Evolutionary conservation across 352 stramenopile species (phyloP).

Genomic region (Pilasporangium apinafurcum): DNA sequence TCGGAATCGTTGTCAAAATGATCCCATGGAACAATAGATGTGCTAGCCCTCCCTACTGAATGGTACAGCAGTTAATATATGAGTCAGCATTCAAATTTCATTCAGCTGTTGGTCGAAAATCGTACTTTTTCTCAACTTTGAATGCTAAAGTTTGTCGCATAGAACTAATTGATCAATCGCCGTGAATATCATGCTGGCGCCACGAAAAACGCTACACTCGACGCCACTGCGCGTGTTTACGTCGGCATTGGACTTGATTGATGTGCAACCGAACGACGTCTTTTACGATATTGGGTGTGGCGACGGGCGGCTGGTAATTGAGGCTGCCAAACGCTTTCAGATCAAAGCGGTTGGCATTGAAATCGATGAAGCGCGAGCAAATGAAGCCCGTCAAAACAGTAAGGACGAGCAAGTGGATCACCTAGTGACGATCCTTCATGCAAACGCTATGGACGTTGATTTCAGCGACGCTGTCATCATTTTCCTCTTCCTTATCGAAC

Average conservation of each 20-base stretch:
- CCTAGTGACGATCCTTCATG: slow-evolving; percentile 57
- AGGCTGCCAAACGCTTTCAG: slow-evolving; percentile 35
- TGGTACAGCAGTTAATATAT: too few species aligned
- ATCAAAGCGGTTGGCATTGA: slow-evolving; percentile 63
- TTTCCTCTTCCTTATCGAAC: slow-evolving; percentile 79
- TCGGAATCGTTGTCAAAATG: too few species aligned
- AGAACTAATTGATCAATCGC: neutral
- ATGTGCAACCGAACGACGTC: slow-evolving; percentile 29
- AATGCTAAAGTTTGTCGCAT: too few species aligned
- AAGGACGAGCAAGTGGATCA: slow-evolving; percentile 21
- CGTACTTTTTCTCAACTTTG: too few species aligned
- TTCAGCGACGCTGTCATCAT: slow-evolving; percentile 56
- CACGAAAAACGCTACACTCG: slow-evolving; percentile 75
- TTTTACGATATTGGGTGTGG: slow-evolving; percentile 80
- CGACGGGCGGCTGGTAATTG: slow-evolving; percentile 63
- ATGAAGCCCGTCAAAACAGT: slow-evolving; percentile 16
- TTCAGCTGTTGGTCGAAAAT: too few species aligned
- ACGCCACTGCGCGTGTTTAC: slow-evolving; percentile 61
- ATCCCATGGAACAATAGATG: too few species aligned
- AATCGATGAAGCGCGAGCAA: slow-evolving; percentile 42
- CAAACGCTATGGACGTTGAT: slow-evolving; percentile 70
- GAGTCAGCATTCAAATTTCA: too few species aligned
- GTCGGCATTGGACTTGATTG: slow-evolving; percentile 44
- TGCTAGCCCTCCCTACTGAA: too few species aligned
- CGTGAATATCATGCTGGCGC: slow-evolving; percentile 50